Conservation (phyloP, 2,329 filamentous ascomycete genomes). For the Emmonsia crescens region DNA sequence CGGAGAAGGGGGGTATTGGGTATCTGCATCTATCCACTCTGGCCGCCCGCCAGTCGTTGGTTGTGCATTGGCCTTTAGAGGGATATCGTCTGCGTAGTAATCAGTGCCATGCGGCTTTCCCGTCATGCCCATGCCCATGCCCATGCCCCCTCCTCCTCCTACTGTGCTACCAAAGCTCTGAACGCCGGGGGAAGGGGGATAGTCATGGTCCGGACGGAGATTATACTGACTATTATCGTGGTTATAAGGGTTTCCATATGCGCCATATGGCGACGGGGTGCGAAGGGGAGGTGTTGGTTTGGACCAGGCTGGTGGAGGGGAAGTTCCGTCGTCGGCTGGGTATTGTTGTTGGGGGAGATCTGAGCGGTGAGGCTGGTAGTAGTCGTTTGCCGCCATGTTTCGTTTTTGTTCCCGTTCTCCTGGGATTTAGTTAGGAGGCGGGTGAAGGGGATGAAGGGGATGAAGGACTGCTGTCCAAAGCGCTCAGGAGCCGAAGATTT, state of each 20-base stretch:
- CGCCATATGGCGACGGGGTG: constrained; percentile 31
- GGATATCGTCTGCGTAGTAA: constrained; percentile 34
- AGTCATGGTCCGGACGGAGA: constrained; percentile 23
- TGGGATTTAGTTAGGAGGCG: neutral
- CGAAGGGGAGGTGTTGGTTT: constrained; percentile 5
- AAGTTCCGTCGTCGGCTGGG: neutral
- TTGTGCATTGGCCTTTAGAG: constrained; percentile 30
- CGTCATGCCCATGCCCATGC: constrained; percentile 9
- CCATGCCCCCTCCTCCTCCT: constrained; percentile 4
- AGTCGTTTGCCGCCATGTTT: constrained; percentile 35
- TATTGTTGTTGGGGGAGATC: neutral
- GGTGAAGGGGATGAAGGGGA: neutral
- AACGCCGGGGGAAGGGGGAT: constrained; percentile 13
- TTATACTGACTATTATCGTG: constrained; percentile 29
- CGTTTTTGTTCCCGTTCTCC: neutral
- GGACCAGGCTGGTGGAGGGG: constrained; percentile 6
- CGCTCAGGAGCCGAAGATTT: neutral
- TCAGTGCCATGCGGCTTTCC: constrained; percentile 21
- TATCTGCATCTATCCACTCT: constrained; percentile 35
- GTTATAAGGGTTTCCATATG: constrained; percentile 32
- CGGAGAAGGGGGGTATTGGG: constrained; percentile 42
- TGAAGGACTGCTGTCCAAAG: neutral
- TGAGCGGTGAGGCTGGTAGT: constrained; percentile 9
- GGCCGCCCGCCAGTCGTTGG: constrained; percentile 19
- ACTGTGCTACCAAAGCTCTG: neutral